Percentiles rank a stretch among this genome's conserved stretches.
Evolutionary conservation across 495 filamentous ascomycete species (phyloP).

Genomic region (Penicillium ucsense): DNA sequence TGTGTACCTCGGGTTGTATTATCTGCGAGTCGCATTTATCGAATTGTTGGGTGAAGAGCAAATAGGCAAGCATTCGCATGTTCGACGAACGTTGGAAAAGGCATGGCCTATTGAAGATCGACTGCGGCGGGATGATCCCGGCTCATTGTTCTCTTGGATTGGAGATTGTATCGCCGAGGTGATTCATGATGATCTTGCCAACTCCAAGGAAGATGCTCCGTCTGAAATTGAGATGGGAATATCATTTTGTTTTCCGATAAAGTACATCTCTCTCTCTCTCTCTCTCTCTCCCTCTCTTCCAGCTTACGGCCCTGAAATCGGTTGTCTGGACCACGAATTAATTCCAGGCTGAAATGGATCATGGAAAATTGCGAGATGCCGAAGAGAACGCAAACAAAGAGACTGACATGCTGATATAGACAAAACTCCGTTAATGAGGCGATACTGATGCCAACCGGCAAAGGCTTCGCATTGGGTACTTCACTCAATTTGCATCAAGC

Average conservation of each 20-base stretch:
- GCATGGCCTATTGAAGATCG: constrained; percentile 66
- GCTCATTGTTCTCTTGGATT: constrained; percentile 67
- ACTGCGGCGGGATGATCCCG: constrained; percentile 56
- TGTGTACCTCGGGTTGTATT: constrained; percentile 66
- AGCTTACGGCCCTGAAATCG: too few relatives aligned
- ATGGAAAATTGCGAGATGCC: too few relatives aligned
- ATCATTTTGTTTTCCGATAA: constrained; percentile 74
- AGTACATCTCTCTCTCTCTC: constrained; percentile 32
- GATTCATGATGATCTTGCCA: constrained; percentile 36
- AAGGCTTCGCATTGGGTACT: constrained; percentile 63
- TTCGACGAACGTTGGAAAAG: constrained; percentile 51
- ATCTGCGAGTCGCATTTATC: constrained; percentile 64
- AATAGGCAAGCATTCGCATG: constrained; percentile 20
- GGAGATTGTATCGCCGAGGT: constrained; percentile 61
- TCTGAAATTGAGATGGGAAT: constrained; percentile 58
- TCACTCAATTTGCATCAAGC: constrained; percentile 58
- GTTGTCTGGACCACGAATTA: too few relatives aligned
- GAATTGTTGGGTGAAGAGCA: constrained; percentile 45
- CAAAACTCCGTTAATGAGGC: constrained; percentile 62
- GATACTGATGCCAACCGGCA: constrained; percentile 67
- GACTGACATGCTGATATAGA: constrained; percentile 24
- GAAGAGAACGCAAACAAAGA: neutral
- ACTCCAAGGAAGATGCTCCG: constrained; percentile 20
- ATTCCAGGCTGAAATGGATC: too few relatives aligned
- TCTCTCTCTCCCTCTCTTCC: neutral